Evolutionary conservation across 495 filamentous ascomycete genomes (phyloP).

Genomic region (Pseudomonodictys pantanalensis): DNA sequence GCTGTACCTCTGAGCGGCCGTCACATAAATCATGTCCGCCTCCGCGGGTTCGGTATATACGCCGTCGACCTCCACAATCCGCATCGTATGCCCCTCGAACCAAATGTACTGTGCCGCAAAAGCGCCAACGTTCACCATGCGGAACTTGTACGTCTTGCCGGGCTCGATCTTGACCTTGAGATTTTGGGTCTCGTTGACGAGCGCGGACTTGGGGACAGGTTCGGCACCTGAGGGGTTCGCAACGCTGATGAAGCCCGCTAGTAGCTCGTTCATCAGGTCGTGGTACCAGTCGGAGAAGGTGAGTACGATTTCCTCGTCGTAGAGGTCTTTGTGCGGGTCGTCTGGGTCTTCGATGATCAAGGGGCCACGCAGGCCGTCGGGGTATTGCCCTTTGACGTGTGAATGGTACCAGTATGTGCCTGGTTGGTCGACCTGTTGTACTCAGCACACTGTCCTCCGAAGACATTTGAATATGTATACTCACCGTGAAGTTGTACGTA

Average conservation of each 20-base stretch:
- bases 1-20: conserved; percentile 69
- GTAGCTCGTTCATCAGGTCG: conserved; percentile 45
- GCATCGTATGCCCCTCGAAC: conserved; percentile 56
- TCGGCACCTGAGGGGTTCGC: conserved; percentile 55
- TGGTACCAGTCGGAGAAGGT: conserved; percentile 36
- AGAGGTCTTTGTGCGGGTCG: conserved; percentile 25
- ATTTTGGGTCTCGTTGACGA: conserved; percentile 59
- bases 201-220: conserved; percentile 51
- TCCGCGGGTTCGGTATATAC: conserved; percentile 60
- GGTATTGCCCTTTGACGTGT: conserved; percentile 28
- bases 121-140: conserved; percentile 64
- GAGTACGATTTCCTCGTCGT: conserved; percentile 34
- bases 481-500: conserved; percentile 39
- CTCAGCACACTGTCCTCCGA: conserved; percentile 58
- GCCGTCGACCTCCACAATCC: conserved; percentile 71
- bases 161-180: conserved; percentile 60
- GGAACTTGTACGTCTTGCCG: conserved; percentile 77
- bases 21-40: conserved; percentile 58
- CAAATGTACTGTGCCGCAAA: conserved; percentile 45
- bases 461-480: conserved; percentile 75
- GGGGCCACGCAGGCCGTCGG: conserved; percentile 29
- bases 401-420: conserved; percentile 37
- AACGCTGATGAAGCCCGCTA: conserved; percentile 47
- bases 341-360: conserved; percentile 31
- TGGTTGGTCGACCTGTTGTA: conserved; percentile 34